These are phyloP conservation scores for Calycina marina DNA, from an alignment of 2,329 filamentous ascomycete genomes.

Conservation along the genomic window DNA sequence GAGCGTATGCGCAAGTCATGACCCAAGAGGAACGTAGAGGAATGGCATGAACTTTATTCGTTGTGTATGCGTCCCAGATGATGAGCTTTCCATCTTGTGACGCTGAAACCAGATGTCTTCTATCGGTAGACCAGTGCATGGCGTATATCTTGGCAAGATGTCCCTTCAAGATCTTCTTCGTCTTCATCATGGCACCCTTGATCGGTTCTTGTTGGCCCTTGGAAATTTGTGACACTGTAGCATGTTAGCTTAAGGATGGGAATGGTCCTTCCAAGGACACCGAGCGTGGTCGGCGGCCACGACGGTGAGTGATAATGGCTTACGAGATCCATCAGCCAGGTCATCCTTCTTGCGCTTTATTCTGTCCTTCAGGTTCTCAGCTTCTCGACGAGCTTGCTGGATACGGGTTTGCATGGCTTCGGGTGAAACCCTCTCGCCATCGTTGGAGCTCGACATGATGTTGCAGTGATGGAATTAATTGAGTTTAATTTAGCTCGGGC, in stretches of 20 bases:
- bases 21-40: conserved; percentile 97
- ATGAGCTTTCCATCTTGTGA: conserved; percentile 99
- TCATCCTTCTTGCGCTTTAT: conserved; percentile 99
- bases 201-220: conserved; percentile 85
- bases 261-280: neutral
- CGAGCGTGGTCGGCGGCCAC: too few species aligned
- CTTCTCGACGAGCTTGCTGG: conserved; percentile 86
- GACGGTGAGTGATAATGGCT: conserved; percentile 28
- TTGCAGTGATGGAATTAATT: conserved; percentile 4
- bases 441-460: conserved; percentile 31
- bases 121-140: conserved; percentile 99
- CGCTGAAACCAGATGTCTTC: conserved; percentile 90
- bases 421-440: conserved; percentile 34
- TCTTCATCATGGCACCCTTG: conserved; percentile 87
- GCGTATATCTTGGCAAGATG: conserved; percentile 99
- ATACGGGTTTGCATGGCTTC: conserved; percentile 87
- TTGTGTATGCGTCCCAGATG: conserved; percentile 99
- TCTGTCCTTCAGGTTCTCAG: conserved; percentile 91
- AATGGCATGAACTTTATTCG: conserved; percentile 98
- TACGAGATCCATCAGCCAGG: conserved; percentile 93
- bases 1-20: conserved; percentile 99
- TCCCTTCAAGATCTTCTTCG: conserved; percentile 90
- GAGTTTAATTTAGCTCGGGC: too few species aligned
- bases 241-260: conserved; percentile 9
- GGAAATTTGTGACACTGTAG: conserved; percentile 76